phyloP scores from a whole-genome alignment of 257 asterid species.

The Solanum ossicruentum region DNA sequence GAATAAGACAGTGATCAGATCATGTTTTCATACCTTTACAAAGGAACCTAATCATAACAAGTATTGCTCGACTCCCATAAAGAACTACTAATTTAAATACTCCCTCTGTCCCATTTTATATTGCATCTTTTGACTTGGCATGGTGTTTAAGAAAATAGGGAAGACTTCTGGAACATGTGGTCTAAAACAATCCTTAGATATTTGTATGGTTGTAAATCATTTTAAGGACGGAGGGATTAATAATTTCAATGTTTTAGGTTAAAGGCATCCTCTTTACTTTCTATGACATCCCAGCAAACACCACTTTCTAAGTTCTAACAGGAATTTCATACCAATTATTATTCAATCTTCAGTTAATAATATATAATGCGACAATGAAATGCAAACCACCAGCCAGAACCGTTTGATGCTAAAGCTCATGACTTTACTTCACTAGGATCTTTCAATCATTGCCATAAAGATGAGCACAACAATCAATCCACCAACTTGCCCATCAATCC shows the following conservation, averaged over 20 bases:
- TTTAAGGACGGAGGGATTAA: neutral
- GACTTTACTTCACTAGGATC: neutral
- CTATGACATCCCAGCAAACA: neutral
- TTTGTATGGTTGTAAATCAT: too few relatives aligned
- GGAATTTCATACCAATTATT: neutral
- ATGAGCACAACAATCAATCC: neutral
- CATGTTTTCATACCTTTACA: neutral
- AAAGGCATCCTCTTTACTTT: neutral
- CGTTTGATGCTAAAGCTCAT: neutral
- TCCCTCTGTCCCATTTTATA: too few relatives aligned
- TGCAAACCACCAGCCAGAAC: neutral
- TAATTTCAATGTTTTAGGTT: neutral
- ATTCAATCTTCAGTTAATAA: neutral
- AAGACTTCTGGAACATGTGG: too few relatives aligned
- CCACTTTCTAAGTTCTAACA: neutral
- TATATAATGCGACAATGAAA: neutral
- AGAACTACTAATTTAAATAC: neutral
- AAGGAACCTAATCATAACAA: neutral
- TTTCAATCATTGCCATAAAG: neutral
- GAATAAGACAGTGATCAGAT: slow-evolving; percentile 17
- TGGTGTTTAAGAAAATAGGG: too few relatives aligned
- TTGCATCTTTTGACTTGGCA: too few relatives aligned
- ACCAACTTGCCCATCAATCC: neutral
- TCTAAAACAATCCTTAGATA: too few relatives aligned
- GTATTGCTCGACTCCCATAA: neutral